Conservation (phyloP, 441 rosid genomes). For the Adansonia gregorii region DNA sequence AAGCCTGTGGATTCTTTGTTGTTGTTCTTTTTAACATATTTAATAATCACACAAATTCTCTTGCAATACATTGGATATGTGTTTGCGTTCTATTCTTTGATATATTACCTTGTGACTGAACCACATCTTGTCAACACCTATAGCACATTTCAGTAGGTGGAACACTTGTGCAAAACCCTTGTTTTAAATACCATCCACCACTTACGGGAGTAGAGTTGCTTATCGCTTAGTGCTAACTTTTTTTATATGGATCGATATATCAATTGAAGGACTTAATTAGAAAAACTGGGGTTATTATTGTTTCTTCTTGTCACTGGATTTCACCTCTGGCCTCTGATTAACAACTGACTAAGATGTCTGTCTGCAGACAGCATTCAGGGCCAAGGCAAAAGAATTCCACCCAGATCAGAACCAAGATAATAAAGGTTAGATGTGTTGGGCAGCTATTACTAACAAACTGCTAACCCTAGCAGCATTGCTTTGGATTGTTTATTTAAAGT, state of each 20-base stretch:
- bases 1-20: background rate
- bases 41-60: background rate
- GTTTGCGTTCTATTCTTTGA: background rate
- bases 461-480: background rate
- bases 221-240: background rate
- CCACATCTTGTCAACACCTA: background rate
- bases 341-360: background rate
- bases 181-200: background rate
- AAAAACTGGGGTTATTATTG: background rate
- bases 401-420: constrained; percentile 93
- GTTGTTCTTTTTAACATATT: no score
- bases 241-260: background rate
- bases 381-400: constrained; percentile 85
- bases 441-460: background rate
- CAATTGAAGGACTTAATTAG: background rate
- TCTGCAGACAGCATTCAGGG: constrained; percentile 83
- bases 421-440: constrained; percentile 53
- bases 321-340: background rate
- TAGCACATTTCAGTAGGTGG: background rate
- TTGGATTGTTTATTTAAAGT: background rate
- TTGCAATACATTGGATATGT: background rate
- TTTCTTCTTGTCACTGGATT: background rate
- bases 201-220: background rate
- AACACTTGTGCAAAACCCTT: constrained; percentile 5
- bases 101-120: background rate